Evolutionary conservation across 192 early-diverging fungal species (phyloP).

Genomic region (Umbelopsis sp.): DNA sequence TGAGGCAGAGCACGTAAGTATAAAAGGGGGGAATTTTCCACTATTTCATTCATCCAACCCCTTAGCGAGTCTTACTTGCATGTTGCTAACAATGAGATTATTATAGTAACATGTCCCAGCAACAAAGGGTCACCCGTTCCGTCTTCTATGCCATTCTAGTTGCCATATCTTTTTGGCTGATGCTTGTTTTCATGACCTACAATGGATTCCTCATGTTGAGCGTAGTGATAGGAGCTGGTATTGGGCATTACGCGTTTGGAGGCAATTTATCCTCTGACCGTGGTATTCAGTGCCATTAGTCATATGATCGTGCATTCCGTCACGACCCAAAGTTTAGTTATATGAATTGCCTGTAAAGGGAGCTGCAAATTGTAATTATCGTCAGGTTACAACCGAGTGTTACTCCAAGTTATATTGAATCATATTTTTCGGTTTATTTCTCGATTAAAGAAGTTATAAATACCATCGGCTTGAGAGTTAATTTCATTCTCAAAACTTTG

Average conservation of each 20-base stretch:
- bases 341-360: background rate
- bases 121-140: conserved; percentile 59
- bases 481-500: too few relatives aligned
- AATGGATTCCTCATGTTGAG: conserved; percentile 75
- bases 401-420: too few relatives aligned
- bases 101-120: conserved; percentile 38
- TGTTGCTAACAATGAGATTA: conserved; percentile 5
- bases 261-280: conserved; percentile 27
- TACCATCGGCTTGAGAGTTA: too few relatives aligned
- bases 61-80: conserved; percentile 14
- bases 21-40: background rate
- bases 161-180: conserved; percentile 70
- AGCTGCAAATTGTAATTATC: too few relatives aligned
- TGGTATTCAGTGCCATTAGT: conserved; percentile 36
- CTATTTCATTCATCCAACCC: background rate
- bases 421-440: too few relatives aligned
- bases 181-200: conserved; percentile 88
- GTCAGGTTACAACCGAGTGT: too few relatives aligned
- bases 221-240: conserved; percentile 66
- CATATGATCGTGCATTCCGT: background rate
- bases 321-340: background rate
- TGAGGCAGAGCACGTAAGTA: conserved; percentile 5
- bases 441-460: too few relatives aligned
- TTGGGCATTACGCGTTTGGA: conserved; percentile 63
- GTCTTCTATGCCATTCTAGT: conserved; percentile 69